phyloP scores from a whole-genome alignment of 2,329 filamentous ascomycete species.

The Xylariaceae sp. region DNA sequence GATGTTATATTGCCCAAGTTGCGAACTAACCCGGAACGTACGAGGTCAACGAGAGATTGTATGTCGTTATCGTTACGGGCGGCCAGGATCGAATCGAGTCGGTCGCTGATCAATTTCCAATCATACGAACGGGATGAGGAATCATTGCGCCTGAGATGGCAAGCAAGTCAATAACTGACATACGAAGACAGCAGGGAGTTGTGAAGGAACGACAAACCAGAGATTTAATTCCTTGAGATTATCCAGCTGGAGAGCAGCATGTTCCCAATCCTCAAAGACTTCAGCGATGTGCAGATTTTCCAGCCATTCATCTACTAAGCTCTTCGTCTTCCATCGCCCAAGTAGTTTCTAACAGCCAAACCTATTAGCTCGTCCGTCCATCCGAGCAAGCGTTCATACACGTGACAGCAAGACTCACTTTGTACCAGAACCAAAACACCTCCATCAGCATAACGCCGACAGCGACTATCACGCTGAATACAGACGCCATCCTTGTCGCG shows the following conservation, averaged over 20 bases:
- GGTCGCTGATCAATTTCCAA: conserved; percentile 75
- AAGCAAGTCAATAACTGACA: background rate
- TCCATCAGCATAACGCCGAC: conserved; percentile 58
- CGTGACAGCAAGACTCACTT: conserved; percentile 46
- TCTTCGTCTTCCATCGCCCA: conserved; percentile 63
- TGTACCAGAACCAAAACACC: conserved; percentile 59
- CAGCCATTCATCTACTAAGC: conserved; percentile 61
- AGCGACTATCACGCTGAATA: conserved; percentile 37
- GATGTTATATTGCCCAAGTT: conserved; percentile 90
- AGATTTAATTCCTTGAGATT: conserved; percentile 74
- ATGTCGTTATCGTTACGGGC: conserved; percentile 70
- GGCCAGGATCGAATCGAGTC: conserved; percentile 65
- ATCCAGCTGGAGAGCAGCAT: conserved; percentile 78
- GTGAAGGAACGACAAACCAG: conserved; percentile 51
- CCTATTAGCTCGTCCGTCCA: background rate
- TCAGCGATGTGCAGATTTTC: conserved; percentile 62
- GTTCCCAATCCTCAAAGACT: conserved; percentile 81
- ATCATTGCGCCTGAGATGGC: conserved; percentile 65
- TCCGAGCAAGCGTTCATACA: background rate
- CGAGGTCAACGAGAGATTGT: conserved; percentile 69
- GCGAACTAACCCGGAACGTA: conserved; percentile 74
- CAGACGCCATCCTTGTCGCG: conserved; percentile 22
- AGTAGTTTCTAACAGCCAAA: conserved; percentile 54
- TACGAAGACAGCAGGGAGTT: background rate
- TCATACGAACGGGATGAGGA: conserved; percentile 80